Evolutionary conservation across 2,329 filamentous ascomycete genomes (phyloP).

Genomic region (Macrophomina pseudophaseolina): DNA sequence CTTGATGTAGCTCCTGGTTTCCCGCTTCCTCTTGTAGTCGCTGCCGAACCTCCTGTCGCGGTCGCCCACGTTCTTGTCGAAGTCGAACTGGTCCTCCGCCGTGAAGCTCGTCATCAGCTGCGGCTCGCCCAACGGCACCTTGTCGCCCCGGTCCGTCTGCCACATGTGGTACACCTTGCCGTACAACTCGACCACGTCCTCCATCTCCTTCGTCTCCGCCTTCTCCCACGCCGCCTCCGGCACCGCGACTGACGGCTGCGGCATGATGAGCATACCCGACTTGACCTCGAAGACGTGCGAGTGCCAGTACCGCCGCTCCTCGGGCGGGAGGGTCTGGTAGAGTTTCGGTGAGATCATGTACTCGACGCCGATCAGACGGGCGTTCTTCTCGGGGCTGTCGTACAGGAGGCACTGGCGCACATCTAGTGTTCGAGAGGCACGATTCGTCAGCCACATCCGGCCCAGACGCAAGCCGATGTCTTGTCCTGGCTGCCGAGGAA

Average conservation of each 20-base stretch:
- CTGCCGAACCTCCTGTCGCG: slow-evolving; percentile 61
- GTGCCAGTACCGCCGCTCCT: slow-evolving; percentile 81
- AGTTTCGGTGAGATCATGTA: slow-evolving; percentile 80
- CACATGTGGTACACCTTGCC: slow-evolving; percentile 87
- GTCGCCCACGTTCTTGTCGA: slow-evolving; percentile 53
- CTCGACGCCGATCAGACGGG: slow-evolving; percentile 74
- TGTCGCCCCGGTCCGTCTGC: slow-evolving; percentile 78
- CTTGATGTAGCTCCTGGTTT: slow-evolving; percentile 59
- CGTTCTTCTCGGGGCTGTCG: slow-evolving; percentile 69
- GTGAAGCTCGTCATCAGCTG: slow-evolving; percentile 70
- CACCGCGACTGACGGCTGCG: slow-evolving; percentile 57
- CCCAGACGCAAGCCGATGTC: too few species aligned
- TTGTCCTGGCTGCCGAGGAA: neutral
- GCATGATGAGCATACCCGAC: slow-evolving; percentile 81
- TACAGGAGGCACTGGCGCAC: slow-evolving; percentile 86
- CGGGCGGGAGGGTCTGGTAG: slow-evolving; percentile 66
- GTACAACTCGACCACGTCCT: slow-evolving; percentile 73
- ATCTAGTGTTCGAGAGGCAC: slow-evolving; percentile 51
- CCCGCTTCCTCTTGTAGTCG: slow-evolving; percentile 58
- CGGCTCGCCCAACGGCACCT: slow-evolving; percentile 64
- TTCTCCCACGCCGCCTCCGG: slow-evolving; percentile 71
- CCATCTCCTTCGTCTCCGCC: slow-evolving; percentile 81
- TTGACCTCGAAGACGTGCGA: slow-evolving; percentile 77
- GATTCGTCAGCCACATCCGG: neutral
- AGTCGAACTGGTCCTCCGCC: slow-evolving; percentile 54